Conservation (phyloP, 2,329 filamentous ascomycete genomes). For the Penicillium aurantiogriseum region DNA sequence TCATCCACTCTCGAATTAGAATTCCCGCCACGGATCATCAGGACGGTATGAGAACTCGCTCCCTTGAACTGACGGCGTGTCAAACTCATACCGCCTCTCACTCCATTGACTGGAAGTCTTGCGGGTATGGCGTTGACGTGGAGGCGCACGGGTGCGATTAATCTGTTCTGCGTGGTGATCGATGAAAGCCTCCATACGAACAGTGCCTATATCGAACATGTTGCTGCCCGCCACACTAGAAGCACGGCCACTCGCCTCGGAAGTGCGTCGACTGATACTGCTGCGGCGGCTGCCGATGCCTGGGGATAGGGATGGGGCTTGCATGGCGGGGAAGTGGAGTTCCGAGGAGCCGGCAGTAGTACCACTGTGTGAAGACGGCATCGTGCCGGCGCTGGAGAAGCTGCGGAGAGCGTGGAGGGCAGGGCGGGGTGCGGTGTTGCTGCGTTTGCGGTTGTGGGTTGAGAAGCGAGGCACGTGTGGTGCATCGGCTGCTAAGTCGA, state of each 20-base stretch:
- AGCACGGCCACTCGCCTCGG: constrained; percentile 48
- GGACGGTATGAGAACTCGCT: constrained; percentile 41
- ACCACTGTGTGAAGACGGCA: constrained; percentile 50
- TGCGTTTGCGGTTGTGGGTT: constrained; percentile 76
- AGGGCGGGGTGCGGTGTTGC: constrained; percentile 74
- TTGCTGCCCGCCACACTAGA: constrained; percentile 48
- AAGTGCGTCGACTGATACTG: constrained; percentile 53
- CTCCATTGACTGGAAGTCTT: constrained; percentile 38
- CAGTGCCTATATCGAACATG: constrained; percentile 87
- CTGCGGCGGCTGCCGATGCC: constrained; percentile 37
- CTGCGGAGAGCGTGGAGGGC: constrained; percentile 66
- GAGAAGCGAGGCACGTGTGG: constrained; percentile 55
- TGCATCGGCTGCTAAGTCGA: constrained; percentile 45
- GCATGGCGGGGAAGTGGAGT: constrained; percentile 46
- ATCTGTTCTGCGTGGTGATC: constrained; percentile 45
- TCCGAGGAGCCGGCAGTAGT: constrained; percentile 62
- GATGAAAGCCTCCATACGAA: constrained; percentile 97
- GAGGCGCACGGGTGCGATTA: constrained; percentile 26
- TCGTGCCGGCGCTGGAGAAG: constrained; percentile 58
- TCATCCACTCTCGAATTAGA: constrained; percentile 29
- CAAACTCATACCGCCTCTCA: constrained; percentile 33
- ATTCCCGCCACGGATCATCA: constrained; percentile 50
- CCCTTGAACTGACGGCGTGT: constrained; percentile 36
- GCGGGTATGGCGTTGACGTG: constrained; percentile 25
- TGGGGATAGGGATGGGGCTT: constrained; percentile 23